Base-by-base conservation (phyloP, 768 basidiomycete genomes). In the Trametes cubensis region DNA sequence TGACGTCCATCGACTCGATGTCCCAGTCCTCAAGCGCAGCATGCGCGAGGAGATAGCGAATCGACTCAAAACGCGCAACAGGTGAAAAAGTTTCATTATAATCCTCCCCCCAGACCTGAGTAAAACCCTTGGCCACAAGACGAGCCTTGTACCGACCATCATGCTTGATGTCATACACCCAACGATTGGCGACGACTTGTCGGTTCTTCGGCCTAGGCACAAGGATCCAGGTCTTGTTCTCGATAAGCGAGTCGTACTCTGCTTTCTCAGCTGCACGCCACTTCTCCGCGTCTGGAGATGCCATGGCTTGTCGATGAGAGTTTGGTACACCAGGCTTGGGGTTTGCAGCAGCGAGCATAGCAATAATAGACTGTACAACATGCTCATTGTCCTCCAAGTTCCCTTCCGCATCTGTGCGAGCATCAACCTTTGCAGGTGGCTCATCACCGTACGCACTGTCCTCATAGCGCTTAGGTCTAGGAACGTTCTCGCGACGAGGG, bases 41-140 rank as follows among this genome's bases (percentile, higher is more conserved):
- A 20, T 71, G 55, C 1, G 65, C 62, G 38, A 75, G 57, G 14
- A 74, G 46, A 34, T 63, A 47, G 10, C 67, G 61, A n/a, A 74
- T 64, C 0, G 73, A 65, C 10, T 50, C 51, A 40, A 65, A 66
- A 17, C 55, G 50, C 11, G 61, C 67, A 4, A 67, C 63, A 18
- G 72, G 72, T 18, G 73, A 54, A 54, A 67, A 72, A 20, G 70
- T 77, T 17, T 72, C 71, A n/a, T 68, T 52, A 63, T 67, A 77
- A 62, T 76, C 54, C 38, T 66, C 39, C 4, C 76, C 28, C 14
- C 61, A 66, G 7, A 72, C 53, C 60, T 79, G 78, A 42, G 41
- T 42, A n/a, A 42, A 42, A 14, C 41, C 41, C 41, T 42, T 42
- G 41, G 41, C 41, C 41, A 42, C 41, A 42, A 42, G 41, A 14